Conservation (phyloP, 2,329 filamentous ascomycete species). For the Remersonia thermophila region DNA sequence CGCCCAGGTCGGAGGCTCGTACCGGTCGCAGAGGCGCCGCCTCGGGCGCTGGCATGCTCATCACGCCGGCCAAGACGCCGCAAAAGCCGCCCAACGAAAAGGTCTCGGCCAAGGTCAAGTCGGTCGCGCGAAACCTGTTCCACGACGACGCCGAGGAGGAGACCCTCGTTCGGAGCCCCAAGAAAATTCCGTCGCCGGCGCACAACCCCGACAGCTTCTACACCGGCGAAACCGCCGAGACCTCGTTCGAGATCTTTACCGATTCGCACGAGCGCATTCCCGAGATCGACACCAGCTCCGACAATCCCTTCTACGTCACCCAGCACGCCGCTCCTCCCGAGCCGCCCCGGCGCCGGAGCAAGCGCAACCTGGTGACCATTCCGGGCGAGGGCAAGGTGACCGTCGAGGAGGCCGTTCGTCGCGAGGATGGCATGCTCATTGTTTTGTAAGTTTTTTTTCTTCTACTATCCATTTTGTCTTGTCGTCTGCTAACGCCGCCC, state of each 20-base stretch:
- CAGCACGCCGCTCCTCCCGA: constrained; percentile 26
- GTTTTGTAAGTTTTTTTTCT: constrained; percentile 52
- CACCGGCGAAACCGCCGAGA: constrained; percentile 39
- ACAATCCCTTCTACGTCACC: constrained; percentile 59
- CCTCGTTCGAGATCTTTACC: constrained; percentile 60
- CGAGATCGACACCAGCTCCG: constrained; percentile 47
- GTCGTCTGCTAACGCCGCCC: not conserved
- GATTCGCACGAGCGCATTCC: constrained; percentile 70
- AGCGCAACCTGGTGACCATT: constrained; percentile 41
- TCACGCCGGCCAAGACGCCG: constrained; percentile 69
- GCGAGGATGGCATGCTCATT: constrained; percentile 62
- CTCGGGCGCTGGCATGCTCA: constrained; percentile 44
- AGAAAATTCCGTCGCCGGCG: constrained; percentile 45
- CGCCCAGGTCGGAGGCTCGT: constrained; percentile 22
- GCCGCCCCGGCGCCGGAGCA: constrained; percentile 38
- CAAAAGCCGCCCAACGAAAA: constrained; percentile 46
- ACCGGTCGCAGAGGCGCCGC: constrained; percentile 10
- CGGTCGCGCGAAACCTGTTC: constrained; percentile 51
- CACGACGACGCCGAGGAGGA: constrained; percentile 36
- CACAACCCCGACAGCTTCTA: constrained; percentile 49
- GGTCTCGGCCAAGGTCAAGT: constrained; percentile 37
- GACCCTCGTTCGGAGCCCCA: constrained; percentile 46
- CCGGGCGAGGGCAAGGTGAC: constrained; percentile 45
- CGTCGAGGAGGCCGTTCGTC: constrained; percentile 49
- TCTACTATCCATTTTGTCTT: constrained; percentile 1